Evolutionary conservation across 345 rosid genomes (phyloP), one percentile per base, ranked within the genome.

Genomic region (Corchorus capsularis): DNA sequence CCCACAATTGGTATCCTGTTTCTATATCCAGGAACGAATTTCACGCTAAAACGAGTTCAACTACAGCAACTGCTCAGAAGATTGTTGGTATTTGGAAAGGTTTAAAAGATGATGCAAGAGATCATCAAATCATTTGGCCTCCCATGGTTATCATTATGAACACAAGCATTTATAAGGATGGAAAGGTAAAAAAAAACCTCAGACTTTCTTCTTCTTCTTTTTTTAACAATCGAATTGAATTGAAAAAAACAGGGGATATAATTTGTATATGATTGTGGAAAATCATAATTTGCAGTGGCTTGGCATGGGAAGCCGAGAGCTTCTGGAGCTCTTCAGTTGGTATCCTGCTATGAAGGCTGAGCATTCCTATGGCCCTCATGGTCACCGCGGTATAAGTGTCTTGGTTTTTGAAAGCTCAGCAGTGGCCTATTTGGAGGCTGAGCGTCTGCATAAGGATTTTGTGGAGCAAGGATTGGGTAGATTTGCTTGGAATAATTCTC

Each of bases 261-360:
- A 27, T 27, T 27, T 27, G 27, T 27, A 27, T 27, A 27, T 27
- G 27, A 27, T 27, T 27, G 1, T 27, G 27, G 27, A 27, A 27
- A 39, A 8, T 72, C 22, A 50, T n/a, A n/a, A n/a, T 12, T 55
- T 56, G 19, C 78, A 75, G 78, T 53, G 22, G 12, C 19, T 75
- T 65, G 78, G 78, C 17, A 75, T 75, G 63, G 72, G 78, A 75
- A 64, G 39, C 53, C 52, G 14, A 54, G 72, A 75, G 54, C 78
- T 75, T 52, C 63, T 75, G 3, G 8, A 65, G 55, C 54, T 13
- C 4, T 75, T 75, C 55, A 75, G 71, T 14, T 64, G 72, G 47
- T 75, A 52, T 65, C 41, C 62, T 54, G 54, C 63, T 22, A 45
- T 75, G 35, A 65, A 55, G 63, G 73, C 72, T 39, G 55, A 22